Percentiles rank a stretch among this genome's conserved stretches.
Evolutionary conservation across 768 basidiomycete genomes (phyloP).

Genomic region (Pisolithus sp.): DNA sequence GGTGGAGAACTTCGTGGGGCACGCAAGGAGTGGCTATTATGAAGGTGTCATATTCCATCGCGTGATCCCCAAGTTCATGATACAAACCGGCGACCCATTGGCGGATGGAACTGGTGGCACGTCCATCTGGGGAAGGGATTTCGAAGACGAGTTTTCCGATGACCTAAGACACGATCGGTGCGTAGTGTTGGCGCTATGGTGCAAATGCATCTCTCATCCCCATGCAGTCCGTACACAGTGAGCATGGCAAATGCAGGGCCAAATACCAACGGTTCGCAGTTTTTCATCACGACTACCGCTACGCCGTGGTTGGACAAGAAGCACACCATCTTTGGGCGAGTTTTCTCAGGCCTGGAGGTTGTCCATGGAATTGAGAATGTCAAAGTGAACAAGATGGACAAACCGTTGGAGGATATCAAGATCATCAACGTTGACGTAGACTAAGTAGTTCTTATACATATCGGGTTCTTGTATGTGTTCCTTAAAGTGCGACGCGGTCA

Average conservation of each 20-base stretch:
- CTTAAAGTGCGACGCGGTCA: constrained; percentile 43
- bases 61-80: constrained; percentile 98
- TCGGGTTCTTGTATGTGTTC: background rate
- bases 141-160: constrained; percentile 91
- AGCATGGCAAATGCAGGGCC: constrained; percentile 95
- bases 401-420: constrained; percentile 91
- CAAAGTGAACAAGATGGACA: constrained; percentile 77
- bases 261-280: constrained; percentile 90
- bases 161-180: constrained; percentile 87
- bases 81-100: constrained; percentile 93
- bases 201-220: background rate
- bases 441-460: constrained; percentile 26
- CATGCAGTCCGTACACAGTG: constrained; percentile 79
- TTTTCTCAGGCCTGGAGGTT: constrained; percentile 81
- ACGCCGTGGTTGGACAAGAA: constrained; percentile 92
- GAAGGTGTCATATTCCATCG: constrained; percentile 95
- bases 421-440: constrained; percentile 76
- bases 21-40: constrained; percentile 83
- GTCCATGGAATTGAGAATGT: constrained; percentile 90
- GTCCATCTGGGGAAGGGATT: constrained; percentile 85
- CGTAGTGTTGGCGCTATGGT: constrained; percentile 7
- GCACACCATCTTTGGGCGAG: constrained; percentile 90
- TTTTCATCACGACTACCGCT: constrained; percentile 95
- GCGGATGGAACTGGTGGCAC: constrained; percentile 91
- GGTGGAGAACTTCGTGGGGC: constrained; percentile 97